Base-by-base conservation (phyloP, 2,329 filamentous ascomycete genomes). In the Apiospora saccharicola region DNA sequence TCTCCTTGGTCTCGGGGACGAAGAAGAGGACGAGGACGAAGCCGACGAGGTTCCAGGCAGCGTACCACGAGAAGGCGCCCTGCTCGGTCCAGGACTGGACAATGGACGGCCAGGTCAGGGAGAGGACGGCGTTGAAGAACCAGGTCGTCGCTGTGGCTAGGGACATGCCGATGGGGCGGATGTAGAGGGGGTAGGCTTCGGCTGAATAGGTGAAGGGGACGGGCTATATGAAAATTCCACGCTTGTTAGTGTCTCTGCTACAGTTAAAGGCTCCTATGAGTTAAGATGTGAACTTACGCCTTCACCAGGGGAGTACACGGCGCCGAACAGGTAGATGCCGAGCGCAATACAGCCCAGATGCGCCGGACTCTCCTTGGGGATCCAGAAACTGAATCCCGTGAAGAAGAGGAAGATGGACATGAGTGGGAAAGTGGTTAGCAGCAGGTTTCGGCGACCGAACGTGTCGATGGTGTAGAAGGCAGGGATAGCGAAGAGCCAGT, bases 151-250 rank as follows among this genome's bases (percentile, higher is more conserved):
- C 86, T 1, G 86, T 88, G 0, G 87, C 86, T 0, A 91, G 81
- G 1, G 88, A 88, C 90, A 91, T 91, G 53, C 89, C 90, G 69
- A 90, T 84, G 2, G 88, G 85, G 22, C 90, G 88, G 53, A 91
- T 87, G 74, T 91, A 90, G 2, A 91, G 82, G 5, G 90, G 90
- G 77, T 91, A 92, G 1, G 89, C 90, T 79, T 92, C 90, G 26
- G 90, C 90, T 0, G 89, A 91, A 78, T 92, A 92, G 0, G 89
- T 91, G 77, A 92, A 92, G 0, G 90, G 90, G 0, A 92, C 90
- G 7, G 84, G 85, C 78, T 78, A 44, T 78, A 44, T 44, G n/a
- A 4, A 26, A 34, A 16, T 22, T 13, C 3, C 68, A 19, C 22
- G 10, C n/a, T n/a, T 14, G 34, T 64, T 24, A 64, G 30, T 13